phyloP scores from a whole-genome alignment of 1,284 basidiomycete species.

The Rhodotorula sp. region DNA sequence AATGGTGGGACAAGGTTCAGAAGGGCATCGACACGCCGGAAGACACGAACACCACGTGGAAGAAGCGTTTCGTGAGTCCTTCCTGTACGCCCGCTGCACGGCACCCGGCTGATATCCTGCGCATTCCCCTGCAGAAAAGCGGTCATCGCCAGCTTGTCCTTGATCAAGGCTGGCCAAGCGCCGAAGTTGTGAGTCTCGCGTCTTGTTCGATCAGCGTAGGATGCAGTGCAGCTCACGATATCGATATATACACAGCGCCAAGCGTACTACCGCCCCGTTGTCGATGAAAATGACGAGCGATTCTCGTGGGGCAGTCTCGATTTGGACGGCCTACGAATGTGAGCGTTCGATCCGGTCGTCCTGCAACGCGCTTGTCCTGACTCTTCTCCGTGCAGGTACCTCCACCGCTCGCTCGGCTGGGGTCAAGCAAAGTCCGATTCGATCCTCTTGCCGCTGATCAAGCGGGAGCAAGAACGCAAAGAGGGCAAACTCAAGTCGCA shows the following conservation, averaged over 20 bases:
- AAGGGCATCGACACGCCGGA: conserved; percentile 69
- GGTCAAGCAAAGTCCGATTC: conserved; percentile 82
- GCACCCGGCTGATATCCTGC: too few relatives aligned
- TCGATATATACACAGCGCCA: conserved; percentile 60
- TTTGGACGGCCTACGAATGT: conserved; percentile 82
- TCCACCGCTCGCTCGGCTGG: conserved; percentile 85
- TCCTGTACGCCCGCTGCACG: conserved; percentile 3
- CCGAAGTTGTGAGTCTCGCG: conserved; percentile 65
- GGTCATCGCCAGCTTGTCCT: conserved; percentile 81
- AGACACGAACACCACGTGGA: conserved; percentile 68
- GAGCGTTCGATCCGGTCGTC: conserved; percentile 45
- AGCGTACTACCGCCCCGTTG: conserved; percentile 85
- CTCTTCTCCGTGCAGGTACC: conserved; percentile 59
- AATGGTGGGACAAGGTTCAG: conserved; percentile 97
- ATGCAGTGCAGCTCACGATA: not conserved
- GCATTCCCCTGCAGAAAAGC: conserved; percentile 67
- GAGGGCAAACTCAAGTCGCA: conserved; percentile 60
- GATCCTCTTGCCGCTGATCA: conserved; percentile 86
- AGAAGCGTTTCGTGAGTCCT: conserved; percentile 73
- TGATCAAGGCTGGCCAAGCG: conserved; percentile 80
- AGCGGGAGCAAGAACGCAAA: conserved; percentile 70
- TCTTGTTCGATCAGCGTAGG: too few relatives aligned
- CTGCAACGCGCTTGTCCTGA: conserved; percentile 6
- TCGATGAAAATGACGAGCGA: conserved; percentile 86
- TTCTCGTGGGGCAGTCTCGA: conserved; percentile 98